phyloP scores from a whole-genome alignment of 441 rosid genomes.

The Dalechampia spathulata region DNA sequence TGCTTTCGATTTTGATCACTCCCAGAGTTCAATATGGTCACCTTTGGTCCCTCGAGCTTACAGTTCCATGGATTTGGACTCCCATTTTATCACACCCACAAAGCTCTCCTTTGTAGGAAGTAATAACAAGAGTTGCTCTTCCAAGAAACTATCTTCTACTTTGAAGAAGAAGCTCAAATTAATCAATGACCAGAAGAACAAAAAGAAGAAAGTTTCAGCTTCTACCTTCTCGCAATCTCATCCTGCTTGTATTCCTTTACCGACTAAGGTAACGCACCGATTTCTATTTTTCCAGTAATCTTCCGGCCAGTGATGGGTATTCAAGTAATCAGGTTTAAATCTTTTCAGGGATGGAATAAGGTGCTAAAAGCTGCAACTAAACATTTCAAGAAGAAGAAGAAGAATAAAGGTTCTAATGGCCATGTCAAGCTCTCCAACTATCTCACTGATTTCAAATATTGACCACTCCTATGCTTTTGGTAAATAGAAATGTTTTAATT shows the following conservation, averaged over 20 bases:
- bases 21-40: conserved; percentile 89
- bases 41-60: conserved; percentile 59
- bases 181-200: conserved; percentile 7
- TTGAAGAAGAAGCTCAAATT: too few species aligned
- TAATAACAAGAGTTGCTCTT: conserved; percentile 4
- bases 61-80: conserved; percentile 29
- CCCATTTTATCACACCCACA: conserved; percentile 23
- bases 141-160: conserved; percentile 24
- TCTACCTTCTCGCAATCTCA: conserved; percentile 33
- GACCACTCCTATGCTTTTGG: too few species aligned
- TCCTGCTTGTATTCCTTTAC: conserved; percentile 31
- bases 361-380: conserved; percentile 61
- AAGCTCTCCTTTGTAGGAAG: conserved; percentile 22
- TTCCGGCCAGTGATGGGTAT: too few species aligned
- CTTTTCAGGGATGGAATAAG: conserved; percentile 51
- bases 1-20: conserved; percentile 56
- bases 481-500: too few species aligned
- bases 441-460: conserved; percentile 17
- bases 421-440: conserved; percentile 45
- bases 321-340: too few species aligned
- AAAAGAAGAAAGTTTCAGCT: conserved; percentile 10
- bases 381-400: conserved; percentile 63
- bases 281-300: too few species aligned
- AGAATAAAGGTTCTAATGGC: conserved; percentile 20
- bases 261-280: conserved; percentile 38